phyloP scores from a whole-genome alignment of 345 rosid species.

The Salix dunnii region DNA sequence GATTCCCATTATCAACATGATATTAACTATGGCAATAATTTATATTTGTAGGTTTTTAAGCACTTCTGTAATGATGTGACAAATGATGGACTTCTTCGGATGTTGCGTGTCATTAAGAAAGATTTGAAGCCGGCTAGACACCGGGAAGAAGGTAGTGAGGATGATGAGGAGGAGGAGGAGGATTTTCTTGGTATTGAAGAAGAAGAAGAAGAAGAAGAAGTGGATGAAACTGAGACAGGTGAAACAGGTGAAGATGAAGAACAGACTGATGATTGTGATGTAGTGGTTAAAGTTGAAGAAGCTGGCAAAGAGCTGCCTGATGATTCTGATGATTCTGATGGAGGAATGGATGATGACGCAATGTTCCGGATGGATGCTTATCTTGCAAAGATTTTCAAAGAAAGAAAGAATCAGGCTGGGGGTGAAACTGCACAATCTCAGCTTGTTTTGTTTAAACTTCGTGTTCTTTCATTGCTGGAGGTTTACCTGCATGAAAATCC shows the following conservation, averaged over 20 bases:
- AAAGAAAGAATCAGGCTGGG: constrained; percentile 81
- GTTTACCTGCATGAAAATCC: constrained; percentile 89
- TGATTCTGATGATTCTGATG: constrained; percentile 78
- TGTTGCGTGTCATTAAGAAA: constrained; percentile 84
- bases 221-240: constrained; percentile 60
- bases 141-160: constrained; percentile 54
- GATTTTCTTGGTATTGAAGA: constrained; percentile 84
- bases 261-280: constrained; percentile 77
- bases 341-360: constrained; percentile 93
- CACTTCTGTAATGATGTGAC: constrained; percentile 72
- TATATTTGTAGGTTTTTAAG: constrained; percentile 71
- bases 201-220: constrained; percentile 71
- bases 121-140: constrained; percentile 88
- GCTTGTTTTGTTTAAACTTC: constrained; percentile 84
- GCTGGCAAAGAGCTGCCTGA: constrained; percentile 42
- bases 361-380: constrained; percentile 96
- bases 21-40: not conserved
- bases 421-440: constrained; percentile 91
- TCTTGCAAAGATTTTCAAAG: constrained; percentile 84
- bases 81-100: constrained; percentile 67
- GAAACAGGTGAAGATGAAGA: constrained; percentile 73
- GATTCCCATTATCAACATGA: not conserved
- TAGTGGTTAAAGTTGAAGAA: constrained; percentile 45
- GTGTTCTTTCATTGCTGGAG: constrained; percentile 89
- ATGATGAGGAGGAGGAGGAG: constrained; percentile 45